Evolutionary conservation across 2,329 filamentous ascomycete genomes (phyloP).

Genomic region (Fusarium marasasianum): DNA sequence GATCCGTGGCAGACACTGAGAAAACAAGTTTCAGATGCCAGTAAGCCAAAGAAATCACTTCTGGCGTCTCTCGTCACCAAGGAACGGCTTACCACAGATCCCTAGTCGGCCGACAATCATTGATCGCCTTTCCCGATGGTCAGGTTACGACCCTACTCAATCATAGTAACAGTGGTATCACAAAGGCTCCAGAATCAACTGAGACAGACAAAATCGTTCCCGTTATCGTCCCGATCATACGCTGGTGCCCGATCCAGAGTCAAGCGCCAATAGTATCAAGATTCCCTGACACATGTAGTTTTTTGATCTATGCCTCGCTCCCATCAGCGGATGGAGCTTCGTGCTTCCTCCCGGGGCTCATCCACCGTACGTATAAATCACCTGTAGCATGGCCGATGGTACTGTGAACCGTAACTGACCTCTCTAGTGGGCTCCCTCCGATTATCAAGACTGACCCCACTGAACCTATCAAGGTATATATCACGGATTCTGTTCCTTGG

Average conservation of each 20-base stretch:
- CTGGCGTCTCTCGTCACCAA: too few relatives aligned
- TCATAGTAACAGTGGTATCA: too few relatives aligned
- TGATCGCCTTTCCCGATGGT: too few relatives aligned
- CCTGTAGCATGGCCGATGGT: accelerated
- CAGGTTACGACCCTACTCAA: too few relatives aligned
- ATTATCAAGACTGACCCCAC: not conserved
- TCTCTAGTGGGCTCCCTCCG: not conserved
- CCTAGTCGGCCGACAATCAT: too few relatives aligned
- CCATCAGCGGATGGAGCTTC: not conserved
- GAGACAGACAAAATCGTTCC: too few relatives aligned
- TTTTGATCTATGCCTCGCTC: not conserved
- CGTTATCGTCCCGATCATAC: not conserved
- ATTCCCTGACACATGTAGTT: not conserved
- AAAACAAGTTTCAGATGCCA: too few relatives aligned
- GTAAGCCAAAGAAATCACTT: too few relatives aligned
- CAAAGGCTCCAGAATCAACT: too few relatives aligned
- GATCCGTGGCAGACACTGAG: too few relatives aligned
- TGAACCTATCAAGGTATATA: not conserved
- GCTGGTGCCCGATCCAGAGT: not conserved
- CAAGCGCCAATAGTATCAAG: not conserved
- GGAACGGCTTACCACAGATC: too few relatives aligned
- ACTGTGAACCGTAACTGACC: accelerated
- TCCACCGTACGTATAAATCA: not conserved
- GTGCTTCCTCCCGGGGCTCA: not conserved
- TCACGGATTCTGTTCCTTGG: not conserved